Evolutionary conservation across 306 rosid genomes (phyloP), one percentile per base, ranked within the genome.

Genomic region (Acacia acuminata): DNA sequence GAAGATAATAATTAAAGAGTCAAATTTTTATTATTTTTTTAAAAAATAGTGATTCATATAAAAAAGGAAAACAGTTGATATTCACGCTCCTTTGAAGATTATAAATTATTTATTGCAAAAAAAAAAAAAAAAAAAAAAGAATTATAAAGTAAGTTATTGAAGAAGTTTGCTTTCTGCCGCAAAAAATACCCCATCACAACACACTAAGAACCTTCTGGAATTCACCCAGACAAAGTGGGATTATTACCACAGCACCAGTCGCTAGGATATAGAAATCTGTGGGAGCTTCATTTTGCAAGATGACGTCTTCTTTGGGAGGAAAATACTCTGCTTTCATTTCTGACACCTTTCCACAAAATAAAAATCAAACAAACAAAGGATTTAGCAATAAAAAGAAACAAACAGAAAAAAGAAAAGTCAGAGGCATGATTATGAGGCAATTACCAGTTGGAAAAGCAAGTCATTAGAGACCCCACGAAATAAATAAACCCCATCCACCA

Each of bases 281-380:
- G 17, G 98, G 97, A 44, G 94, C 91, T 86, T 94, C 97, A 81
- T 92, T 94, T 82, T 91, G 92, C 90, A 94, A 81, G 73, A 93
- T 89, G 27, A 94, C 87, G 11, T 92, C 98, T 88, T 94, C 98
- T 69, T 87, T 93, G 16, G 98, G 98, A 82, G 98, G 94, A 85
- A 92, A 92, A 76, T 91, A 91, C 88, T 94, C 98, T 0, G 94
- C 94, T 82, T 91, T 93, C 96, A 94, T 91, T 85, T 94, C 97
- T 2, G 97, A 78, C n/a, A 90, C 97, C 98, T 94, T 85, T 60
- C 76, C 45, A 64, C 20, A 73, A 58, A 58, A 22, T 58, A 58
- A 2, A 82, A 61, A 24, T 34, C 63, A 74, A 65, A 40, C 10
- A 63, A 25, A 61, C 3, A 11, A 48, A 16, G 5, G 4, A 47